These are phyloP conservation scores for Xenoacremonium recifei DNA, from an alignment of 2,329 filamentous ascomycete species.

Conservation along the genomic window DNA sequence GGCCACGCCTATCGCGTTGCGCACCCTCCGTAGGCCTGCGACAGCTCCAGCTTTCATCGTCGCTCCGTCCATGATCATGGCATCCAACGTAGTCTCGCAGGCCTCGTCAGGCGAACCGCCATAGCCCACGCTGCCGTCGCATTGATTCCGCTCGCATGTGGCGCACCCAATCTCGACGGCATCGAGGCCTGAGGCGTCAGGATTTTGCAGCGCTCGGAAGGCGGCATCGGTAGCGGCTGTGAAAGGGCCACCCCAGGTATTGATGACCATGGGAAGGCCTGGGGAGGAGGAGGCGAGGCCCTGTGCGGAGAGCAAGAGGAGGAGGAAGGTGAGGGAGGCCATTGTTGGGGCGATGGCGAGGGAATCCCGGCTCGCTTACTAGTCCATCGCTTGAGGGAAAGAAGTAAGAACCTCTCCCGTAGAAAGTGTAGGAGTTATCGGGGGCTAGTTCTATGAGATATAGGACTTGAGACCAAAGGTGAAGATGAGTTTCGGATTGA, in stretches of 20 bases:
- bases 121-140: constrained; percentile 54
- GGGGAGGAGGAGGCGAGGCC: constrained; percentile 29
- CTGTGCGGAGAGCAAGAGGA: constrained; percentile 1
- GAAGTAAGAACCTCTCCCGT: too few species aligned
- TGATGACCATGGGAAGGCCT: constrained; percentile 49
- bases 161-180: constrained; percentile 51
- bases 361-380: neutral
- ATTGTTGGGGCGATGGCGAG: constrained; percentile 9
- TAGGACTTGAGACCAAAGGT: too few species aligned
- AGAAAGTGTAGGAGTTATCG: too few species aligned
- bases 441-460: too few species aligned
- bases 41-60: constrained; percentile 55
- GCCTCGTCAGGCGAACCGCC: constrained; percentile 55
- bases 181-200: constrained; percentile 42
- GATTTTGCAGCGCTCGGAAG: constrained; percentile 35
- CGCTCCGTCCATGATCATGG: constrained; percentile 56
- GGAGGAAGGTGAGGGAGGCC: constrained; percentile 9
- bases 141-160: constrained; percentile 51
- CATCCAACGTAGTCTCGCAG: constrained; percentile 58
- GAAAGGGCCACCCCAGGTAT: constrained; percentile 55
- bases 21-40: constrained; percentile 47
- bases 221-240: constrained; percentile 51
- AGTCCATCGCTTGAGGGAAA: too few species aligned
- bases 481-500: too few species aligned
- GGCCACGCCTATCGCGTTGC: constrained; percentile 49